Evolutionary conservation across 2,329 filamentous ascomycete genomes (phyloP).

Genomic region (Colletotrichum falcatum): DNA sequence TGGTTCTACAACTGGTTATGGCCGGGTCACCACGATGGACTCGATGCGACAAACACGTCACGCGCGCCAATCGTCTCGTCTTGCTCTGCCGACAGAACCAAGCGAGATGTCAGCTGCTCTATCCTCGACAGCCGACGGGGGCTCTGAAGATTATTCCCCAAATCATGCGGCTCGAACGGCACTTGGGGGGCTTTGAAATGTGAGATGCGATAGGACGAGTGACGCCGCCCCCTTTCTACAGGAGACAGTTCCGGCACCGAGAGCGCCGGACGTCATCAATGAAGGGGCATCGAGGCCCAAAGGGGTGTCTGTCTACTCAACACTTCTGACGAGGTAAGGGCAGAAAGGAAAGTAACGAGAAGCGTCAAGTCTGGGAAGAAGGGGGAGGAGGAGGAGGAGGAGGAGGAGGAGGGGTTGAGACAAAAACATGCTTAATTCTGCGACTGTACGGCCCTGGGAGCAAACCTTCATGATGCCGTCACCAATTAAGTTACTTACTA

Average conservation of each 20-base stretch:
- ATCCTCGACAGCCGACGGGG: not conserved
- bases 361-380: not conserved
- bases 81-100: not conserved
- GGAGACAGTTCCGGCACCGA: not conserved
- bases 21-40: too few species aligned
- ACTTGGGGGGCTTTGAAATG: too few species aligned
- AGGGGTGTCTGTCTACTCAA: not conserved
- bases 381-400: not conserved
- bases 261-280: not conserved
- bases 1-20: not conserved
- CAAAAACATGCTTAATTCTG: not conserved
- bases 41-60: not conserved
- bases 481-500: not conserved
- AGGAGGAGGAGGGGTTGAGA: not conserved
- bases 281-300: not conserved
- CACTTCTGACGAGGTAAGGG: not conserved
- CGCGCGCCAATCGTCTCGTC: slow-evolving; percentile 1
- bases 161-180: not conserved
- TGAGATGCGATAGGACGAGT: not conserved
- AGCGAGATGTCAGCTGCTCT: not conserved
- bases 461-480: not conserved
- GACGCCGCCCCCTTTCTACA: too few species aligned
- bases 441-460: not conserved
- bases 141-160: not conserved
- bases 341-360: not conserved